These are phyloP conservation scores for Collybiopsis confluens DNA, from an alignment of 768 basidiomycete species.

Conservation along the genomic window DNA sequence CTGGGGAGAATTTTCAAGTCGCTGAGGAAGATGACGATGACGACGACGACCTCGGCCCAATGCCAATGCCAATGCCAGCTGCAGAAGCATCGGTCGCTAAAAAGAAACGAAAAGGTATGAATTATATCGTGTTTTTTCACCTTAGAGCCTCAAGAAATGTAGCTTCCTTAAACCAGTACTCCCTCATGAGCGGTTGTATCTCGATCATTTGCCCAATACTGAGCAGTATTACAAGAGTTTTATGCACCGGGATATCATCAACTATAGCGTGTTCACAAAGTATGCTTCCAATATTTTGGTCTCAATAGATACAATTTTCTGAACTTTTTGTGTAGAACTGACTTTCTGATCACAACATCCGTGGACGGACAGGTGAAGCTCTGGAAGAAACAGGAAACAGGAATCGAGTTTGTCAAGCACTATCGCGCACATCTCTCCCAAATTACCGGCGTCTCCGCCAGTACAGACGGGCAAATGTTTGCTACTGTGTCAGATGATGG, in stretches of 20 bases:
- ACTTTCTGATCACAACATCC: conserved; percentile 92
- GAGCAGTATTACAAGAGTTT: conserved; percentile 97
- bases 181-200: conserved; percentile 88
- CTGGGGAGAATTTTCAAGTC: not conserved
- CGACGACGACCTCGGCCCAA: conserved; percentile 75
- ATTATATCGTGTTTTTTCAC: conserved; percentile 11
- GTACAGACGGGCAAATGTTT: conserved; percentile 88
- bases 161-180: conserved; percentile 56
- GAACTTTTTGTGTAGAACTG: conserved; percentile 57
- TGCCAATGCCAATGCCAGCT: conserved; percentile 82
- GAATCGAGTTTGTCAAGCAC: conserved; percentile 98
- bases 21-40: conserved; percentile 26
- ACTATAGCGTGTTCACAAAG: conserved; percentile 88
- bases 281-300: conserved; percentile 38
- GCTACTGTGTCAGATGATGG: conserved; percentile 92
- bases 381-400: conserved; percentile 98
- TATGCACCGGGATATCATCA: conserved; percentile 94
- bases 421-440: conserved; percentile 89
- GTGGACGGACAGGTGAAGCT: conserved; percentile 93
- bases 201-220: conserved; percentile 87
- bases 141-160: conserved; percentile 28
- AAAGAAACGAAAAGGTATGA: conserved; percentile 83
- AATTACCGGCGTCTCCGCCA: conserved; percentile 76
- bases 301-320: not conserved
- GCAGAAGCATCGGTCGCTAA: conserved; percentile 38